Evolutionary conservation across 805 yeast species (phyloP).

Genomic region (Candida nemodendra): DNA sequence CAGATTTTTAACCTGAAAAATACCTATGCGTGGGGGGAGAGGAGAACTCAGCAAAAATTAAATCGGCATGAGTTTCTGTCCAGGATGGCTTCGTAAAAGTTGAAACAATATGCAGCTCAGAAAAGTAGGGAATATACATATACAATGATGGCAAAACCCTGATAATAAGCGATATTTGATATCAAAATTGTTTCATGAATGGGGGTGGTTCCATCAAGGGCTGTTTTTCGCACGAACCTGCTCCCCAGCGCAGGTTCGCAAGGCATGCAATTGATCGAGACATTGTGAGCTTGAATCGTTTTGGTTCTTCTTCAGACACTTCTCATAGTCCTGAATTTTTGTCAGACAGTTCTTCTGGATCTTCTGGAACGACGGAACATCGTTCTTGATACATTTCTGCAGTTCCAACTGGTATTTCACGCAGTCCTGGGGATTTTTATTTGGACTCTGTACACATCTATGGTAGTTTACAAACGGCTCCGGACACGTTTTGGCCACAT

Average conservation of each 20-base stretch:
- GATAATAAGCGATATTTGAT: too few species aligned
- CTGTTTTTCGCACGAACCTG: conserved; percentile 19
- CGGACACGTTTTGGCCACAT: conserved; percentile 76
- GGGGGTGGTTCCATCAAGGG: too few species aligned
- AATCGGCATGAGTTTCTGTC: too few species aligned
- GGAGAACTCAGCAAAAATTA: too few species aligned
- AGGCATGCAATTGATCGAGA: conserved; percentile 46
- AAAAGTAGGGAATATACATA: too few species aligned
- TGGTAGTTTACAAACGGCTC: conserved; percentile 70
- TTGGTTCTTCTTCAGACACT: conserved; percentile 53
- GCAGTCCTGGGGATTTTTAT: conserved; percentile 45
- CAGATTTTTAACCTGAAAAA: too few species aligned
- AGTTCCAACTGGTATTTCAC: conserved; percentile 53
- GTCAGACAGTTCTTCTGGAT: conserved; percentile 63
- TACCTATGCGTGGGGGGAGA: too few species aligned
- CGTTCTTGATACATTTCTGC: conserved; percentile 58
- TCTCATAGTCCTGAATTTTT: conserved; percentile 60
- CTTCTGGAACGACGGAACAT: conserved; percentile 69
- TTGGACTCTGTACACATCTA: conserved; percentile 58
- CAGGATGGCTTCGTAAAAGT: too few species aligned
- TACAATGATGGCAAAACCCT: too few species aligned
- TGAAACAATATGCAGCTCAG: too few species aligned
- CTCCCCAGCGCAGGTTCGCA: conserved; percentile 53
- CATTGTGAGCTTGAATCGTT: conserved; percentile 49
- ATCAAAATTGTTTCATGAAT: too few species aligned